A percentile compares a stretch with the other conserved stretches of the same genome.
Conservation (phyloP, 305 asterid species). For the Fraxinus sp. region DNA sequence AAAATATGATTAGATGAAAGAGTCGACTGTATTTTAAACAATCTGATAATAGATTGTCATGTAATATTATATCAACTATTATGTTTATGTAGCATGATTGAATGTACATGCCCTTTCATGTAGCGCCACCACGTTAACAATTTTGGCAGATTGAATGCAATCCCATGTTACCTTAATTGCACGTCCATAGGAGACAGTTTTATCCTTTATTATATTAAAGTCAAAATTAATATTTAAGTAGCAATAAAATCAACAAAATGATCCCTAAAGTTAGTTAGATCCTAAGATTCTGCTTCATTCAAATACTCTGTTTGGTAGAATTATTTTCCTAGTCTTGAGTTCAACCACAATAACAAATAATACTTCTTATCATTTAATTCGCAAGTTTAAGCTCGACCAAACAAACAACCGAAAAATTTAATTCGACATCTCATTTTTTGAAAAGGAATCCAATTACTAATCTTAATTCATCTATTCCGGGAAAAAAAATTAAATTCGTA, state of each 20-base stretch:
- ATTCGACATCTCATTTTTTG: no score
- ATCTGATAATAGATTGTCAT: no score
- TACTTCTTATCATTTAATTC: not conserved
- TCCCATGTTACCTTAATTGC: conserved; percentile 34
- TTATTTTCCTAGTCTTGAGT: not conserved
- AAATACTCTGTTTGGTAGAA: not conserved
- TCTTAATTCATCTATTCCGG: no score
- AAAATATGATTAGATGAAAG: no score
- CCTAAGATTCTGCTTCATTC: not conserved
- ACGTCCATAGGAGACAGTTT: conserved; percentile 15
- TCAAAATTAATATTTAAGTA: conserved; percentile 15
- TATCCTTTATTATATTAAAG: conserved; percentile 1
- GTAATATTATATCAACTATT: no score
- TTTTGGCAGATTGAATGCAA: conserved; percentile 32
- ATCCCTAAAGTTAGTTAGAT: not conserved
- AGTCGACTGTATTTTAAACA: no score
- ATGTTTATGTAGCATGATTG: not conserved
- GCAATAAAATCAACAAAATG: conserved; percentile 3
- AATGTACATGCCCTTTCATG: conserved; percentile 16
- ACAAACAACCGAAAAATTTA: not conserved
- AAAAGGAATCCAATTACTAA: no score
- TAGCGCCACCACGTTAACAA: conserved; percentile 17
- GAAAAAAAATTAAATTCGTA: no score
- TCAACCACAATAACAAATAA: not conserved
- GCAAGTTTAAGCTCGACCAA: not conserved